Conservation (phyloP, 2,329 filamentous ascomycete species). For the Fusarium sp. region DNA sequence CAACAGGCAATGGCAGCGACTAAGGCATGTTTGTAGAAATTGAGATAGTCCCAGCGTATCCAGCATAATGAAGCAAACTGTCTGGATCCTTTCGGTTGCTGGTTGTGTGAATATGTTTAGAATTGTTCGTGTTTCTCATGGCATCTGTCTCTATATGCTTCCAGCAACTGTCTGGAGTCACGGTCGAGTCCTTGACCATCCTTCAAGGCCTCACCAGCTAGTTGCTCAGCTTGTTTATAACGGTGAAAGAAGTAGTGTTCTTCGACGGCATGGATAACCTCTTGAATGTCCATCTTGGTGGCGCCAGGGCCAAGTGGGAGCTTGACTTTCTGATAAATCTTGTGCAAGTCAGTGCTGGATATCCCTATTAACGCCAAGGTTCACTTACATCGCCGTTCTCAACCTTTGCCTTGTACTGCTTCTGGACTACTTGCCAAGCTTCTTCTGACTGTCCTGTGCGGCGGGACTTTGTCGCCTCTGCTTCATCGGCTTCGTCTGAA, state of each 20-base stretch:
- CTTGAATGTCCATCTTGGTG: conserved; percentile 60
- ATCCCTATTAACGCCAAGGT: background rate
- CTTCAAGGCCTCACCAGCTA: conserved; percentile 52
- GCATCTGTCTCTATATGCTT: conserved; percentile 57
- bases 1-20: background rate
- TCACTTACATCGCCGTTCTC: conserved; percentile 64
- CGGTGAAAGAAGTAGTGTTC: conserved; percentile 66
- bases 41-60: background rate
- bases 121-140: conserved; percentile 41
- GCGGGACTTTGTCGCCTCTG: conserved; percentile 43
- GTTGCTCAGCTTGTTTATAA: conserved; percentile 57
- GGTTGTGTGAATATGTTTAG: background rate
- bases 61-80: conserved; percentile 8
- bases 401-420: conserved; percentile 58
- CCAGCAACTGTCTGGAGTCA: conserved; percentile 55
- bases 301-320: conserved; percentile 53
- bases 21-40: conserved; percentile 17
- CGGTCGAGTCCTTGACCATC: conserved; percentile 52
- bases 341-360: background rate
- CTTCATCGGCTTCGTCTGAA: conserved; percentile 49
- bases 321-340: conserved; percentile 58
- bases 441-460: conserved; percentile 60
- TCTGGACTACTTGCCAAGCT: conserved; percentile 59
- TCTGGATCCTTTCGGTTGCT: background rate
- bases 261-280: conserved; percentile 65